Base-by-base conservation (phyloP, 495 filamentous ascomycete genomes). In the Neurospora sp. region DNA sequence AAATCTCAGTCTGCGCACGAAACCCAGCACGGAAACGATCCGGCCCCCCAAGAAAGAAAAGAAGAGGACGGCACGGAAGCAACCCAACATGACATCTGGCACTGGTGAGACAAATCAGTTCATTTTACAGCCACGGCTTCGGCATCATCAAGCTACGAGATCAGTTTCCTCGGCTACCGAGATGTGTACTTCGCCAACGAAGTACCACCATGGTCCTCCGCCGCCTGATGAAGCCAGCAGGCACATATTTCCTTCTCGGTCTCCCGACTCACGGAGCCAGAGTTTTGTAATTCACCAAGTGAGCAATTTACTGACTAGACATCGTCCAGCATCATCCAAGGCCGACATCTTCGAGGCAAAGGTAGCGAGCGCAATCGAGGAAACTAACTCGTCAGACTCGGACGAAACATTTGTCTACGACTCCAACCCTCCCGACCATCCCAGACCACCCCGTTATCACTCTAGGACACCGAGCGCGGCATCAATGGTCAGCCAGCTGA, bases 321-420 rank as follows among this genome's bases (percentile, higher is more conserved):
- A 77, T 74, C 82, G 82, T 79, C 73, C 81, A 89, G 93, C 92
- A 66, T 97, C 96, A 34, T 97, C 94, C 75, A 98, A 98, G 85
- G 94, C 96, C 75, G 96, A 99, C 82, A 93, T 99, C 69, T 99
- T 99, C 81, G 96, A 98, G 83, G 92, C 93, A 71, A 97, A 96
- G 83, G 92, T 99, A 42, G 96, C 96, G 42, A 97, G 90, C 79
- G 94, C 95, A 5, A 93, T 98, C 62, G 94, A 97, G 81, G 88
- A 90, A 77, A 93, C 93, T 45, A 92, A 98, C 81, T 96, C 95
- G 9, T 97, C 94, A 19, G 96, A 80, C 78, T 98, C 96, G 3
- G 96, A 98, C 76, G 96, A 98, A 82, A 98, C 96, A 0, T 99
- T 98, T 81, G 95, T 99, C 4, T 99, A 99, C 83, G 96, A 99